Conservation (phyloP, 1,284 basidiomycete species). For the Mycena citricolor region DNA sequence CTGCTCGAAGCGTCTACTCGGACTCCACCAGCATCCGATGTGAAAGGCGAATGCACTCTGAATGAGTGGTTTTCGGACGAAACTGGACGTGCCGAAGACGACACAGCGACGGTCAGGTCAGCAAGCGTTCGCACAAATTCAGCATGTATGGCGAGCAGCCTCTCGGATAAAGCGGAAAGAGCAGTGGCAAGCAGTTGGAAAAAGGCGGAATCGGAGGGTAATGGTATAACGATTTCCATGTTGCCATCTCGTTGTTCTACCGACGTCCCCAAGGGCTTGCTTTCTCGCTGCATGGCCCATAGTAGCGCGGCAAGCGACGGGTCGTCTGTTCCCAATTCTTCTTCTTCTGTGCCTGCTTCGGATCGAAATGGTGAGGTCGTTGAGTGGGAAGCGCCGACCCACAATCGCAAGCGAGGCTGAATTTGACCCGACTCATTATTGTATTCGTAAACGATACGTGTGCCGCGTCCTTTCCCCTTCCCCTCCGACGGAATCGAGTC, state of each 20-base stretch:
- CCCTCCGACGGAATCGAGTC: slow-evolving; percentile 24
- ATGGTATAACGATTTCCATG: slow-evolving; percentile 76
- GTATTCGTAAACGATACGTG: slow-evolving; percentile 54
- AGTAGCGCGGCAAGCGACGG: slow-evolving; percentile 22
- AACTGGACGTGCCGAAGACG: slow-evolving; percentile 58
- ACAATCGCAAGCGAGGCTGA: slow-evolving; percentile 57
- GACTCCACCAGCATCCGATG: slow-evolving; percentile 42
- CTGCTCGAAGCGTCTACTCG: slow-evolving; percentile 28
- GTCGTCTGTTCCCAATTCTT: slow-evolving; percentile 10
- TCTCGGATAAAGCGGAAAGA: slow-evolving; percentile 65
- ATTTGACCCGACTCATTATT: slow-evolving; percentile 45
- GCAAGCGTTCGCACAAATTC: slow-evolving; percentile 66
- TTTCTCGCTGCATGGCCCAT: slow-evolving; percentile 29
- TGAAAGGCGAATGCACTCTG: slow-evolving; percentile 46
- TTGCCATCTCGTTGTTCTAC: slow-evolving; percentile 4
- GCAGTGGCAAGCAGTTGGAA: slow-evolving; percentile 77
- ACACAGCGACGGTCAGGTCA: slow-evolving; percentile 60
- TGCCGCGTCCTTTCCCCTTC: slow-evolving; percentile 27
- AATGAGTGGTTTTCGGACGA: slow-evolving; percentile 45
- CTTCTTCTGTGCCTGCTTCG: slow-evolving; percentile 9
- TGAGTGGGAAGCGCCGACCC: slow-evolving; percentile 30
- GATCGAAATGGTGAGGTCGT: slow-evolving; percentile 5
- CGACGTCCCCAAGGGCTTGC: slow-evolving; percentile 10
- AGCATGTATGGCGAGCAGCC: slow-evolving; percentile 61
- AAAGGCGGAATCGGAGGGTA: slow-evolving; percentile 81